Conservation (phyloP, 495 filamentous ascomycete species). For the Podospora sp. region DNA sequence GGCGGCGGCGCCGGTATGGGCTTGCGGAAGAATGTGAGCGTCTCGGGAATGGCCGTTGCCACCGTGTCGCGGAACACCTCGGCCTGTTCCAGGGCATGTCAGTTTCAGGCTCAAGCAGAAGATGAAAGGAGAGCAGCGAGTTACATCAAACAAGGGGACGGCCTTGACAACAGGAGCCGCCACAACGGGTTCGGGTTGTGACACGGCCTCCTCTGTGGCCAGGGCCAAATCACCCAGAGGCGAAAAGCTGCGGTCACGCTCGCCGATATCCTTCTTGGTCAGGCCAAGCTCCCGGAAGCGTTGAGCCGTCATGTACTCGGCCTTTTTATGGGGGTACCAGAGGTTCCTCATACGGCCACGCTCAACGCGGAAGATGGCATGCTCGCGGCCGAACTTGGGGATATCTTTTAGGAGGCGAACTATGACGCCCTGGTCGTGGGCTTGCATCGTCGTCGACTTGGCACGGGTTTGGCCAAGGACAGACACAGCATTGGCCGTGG, state of each 20-base stretch:
- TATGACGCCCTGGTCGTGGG: constrained; percentile 49
- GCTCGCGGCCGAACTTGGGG: constrained; percentile 59
- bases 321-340: constrained; percentile 46
- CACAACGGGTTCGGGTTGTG: constrained; percentile 3
- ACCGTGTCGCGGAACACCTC: constrained; percentile 80
- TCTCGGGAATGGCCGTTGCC: constrained; percentile 82
- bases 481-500: background rate
- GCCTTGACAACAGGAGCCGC: background rate
- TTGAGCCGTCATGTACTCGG: constrained; percentile 49
- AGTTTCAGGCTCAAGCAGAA: constrained; percentile 6
- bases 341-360: constrained; percentile 53
- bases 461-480: constrained; percentile 32
- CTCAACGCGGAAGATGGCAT: constrained; percentile 48
- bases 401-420: constrained; percentile 65
- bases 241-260: constrained; percentile 44
- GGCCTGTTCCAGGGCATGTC: constrained; percentile 28
- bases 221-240: constrained; percentile 8
- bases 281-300: constrained; percentile 47
- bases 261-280: constrained; percentile 42
- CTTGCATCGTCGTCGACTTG: constrained; percentile 31
- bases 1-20: constrained; percentile 34
- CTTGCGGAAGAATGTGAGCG: constrained; percentile 86
- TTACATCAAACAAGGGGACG: background rate
- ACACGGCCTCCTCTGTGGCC: constrained; percentile 13
- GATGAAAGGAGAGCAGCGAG: background rate